phyloP scores from a whole-genome alignment of 2,329 filamentous ascomycete species.

The Ophiocordyceps australis region DNA sequence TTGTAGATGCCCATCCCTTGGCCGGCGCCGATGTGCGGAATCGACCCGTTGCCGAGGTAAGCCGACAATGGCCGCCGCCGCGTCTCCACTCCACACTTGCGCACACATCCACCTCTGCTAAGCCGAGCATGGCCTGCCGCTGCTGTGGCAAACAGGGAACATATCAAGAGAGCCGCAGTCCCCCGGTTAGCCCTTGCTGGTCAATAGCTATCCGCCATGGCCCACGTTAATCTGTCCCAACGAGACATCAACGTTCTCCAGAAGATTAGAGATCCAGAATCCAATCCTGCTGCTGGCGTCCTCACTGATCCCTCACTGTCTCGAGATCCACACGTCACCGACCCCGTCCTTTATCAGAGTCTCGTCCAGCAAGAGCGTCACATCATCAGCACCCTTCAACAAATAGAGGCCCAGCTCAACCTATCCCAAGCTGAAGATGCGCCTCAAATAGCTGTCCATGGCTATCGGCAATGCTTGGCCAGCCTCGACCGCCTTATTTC shows the following conservation, averaged over 20 bases:
- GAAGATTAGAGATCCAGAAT: conserved; percentile 50
- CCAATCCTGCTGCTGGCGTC: conserved; percentile 33
- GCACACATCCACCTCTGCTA: not conserved
- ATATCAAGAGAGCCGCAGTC: not conserved
- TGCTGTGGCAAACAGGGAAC: no score
- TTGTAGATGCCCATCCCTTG: no score
- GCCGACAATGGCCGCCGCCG: conserved; percentile 18
- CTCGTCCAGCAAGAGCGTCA: conserved; percentile 31
- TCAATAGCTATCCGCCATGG: no score
- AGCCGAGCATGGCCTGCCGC: not conserved
- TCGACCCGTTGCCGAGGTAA: conserved; percentile 17
- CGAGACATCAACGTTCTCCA: conserved; percentile 44
- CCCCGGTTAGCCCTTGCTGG: no score
- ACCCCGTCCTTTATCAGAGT: conserved; percentile 28
- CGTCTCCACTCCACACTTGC: not conserved
- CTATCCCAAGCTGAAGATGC: conserved; percentile 17
- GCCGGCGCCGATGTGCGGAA: conserved; percentile 7
- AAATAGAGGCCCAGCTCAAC: conserved; percentile 32
- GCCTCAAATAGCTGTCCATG: conserved; percentile 17
- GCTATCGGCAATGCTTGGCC: conserved; percentile 27
- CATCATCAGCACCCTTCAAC: conserved; percentile 35
- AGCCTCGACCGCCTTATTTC: conserved; percentile 36
- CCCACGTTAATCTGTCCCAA: conserved; percentile 28
- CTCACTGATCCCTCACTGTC: conserved; percentile 34
- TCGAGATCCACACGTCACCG: conserved; percentile 37